Base-by-base conservation (phyloP, 495 filamentous ascomycete species). In the Achaetomiella virescens region DNA sequence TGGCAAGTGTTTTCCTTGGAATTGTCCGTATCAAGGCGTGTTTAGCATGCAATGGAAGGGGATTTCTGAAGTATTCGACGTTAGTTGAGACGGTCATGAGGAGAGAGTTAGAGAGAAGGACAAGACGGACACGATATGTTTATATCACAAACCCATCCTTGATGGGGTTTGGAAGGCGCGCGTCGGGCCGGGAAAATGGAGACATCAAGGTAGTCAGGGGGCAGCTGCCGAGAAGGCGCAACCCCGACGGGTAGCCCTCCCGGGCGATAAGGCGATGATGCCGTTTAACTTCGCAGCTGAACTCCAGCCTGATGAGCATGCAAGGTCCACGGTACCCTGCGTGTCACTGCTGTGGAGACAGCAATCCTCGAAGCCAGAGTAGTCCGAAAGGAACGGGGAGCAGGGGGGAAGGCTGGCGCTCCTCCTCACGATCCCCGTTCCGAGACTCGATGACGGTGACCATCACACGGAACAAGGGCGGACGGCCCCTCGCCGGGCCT, bases 261-360 rank as follows among this genome's bases (percentile, higher is more conserved):
- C 22, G 21, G 40, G 42, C 40, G 47, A 36, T 40, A 52, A 60
- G 46, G 52, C 41, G 47, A 60, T 41, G 52, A 52, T 46, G 47
- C 38, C 47, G 48, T 35, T 55, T 52, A 33, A 52, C 24, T 38
- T 17, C 6, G 17, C 52, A 55, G 52, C 58, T 60, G 58, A 55
- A 54, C 38, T 42, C n/a, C n/a, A 21, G 38, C 46, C 42, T 55
- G 57, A 36, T 46, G 52, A 40, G 20, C 53, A 54, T 29, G 47
- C 2, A 48, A 33, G 33, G 24, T 22, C 36, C 45, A 53, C 22
- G 43, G 38, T 59, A 48, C 57, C 43, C 47, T 35, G 37, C 15
- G n/a, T 33, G 37, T 15, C 17, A 36, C 14, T 25, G 35, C n/a
- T 38, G 43, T 25, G 56, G 49, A 38, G 57, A 55, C 27, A 38